Conservation (phyloP, 257 asterid genomes). For the Linderniella brevidens region DNA sequence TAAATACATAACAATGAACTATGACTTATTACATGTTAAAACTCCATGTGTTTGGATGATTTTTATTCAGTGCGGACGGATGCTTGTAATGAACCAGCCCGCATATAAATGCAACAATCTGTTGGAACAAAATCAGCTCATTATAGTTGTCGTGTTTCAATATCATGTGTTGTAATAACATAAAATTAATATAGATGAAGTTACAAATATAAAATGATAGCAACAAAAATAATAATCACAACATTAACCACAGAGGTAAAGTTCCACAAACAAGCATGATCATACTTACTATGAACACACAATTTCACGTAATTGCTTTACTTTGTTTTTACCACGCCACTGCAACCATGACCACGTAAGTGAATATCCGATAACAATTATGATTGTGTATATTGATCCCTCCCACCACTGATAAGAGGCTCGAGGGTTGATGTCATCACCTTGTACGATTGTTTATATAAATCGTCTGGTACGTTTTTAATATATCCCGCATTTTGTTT, state of each 20-base stretch:
- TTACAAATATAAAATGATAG: background rate
- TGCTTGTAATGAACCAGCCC: constrained; percentile 55
- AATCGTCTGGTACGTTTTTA: no score
- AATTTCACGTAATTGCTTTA: constrained; percentile 81
- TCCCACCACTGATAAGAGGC: constrained; percentile 99
- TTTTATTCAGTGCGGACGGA: no score
- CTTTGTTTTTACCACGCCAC: constrained; percentile 83
- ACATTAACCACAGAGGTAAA: constrained; percentile 70
- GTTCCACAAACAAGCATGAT: constrained; percentile 98
- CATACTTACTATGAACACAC: constrained; percentile 85
- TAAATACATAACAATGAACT: constrained; percentile 63
- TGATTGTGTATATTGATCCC: constrained; percentile 74
- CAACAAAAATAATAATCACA: constrained; percentile 33
- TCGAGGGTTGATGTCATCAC: constrained; percentile 81
- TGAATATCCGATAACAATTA: constrained; percentile 73
- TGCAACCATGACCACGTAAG: constrained; percentile 99
- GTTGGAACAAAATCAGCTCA: constrained; percentile 7
- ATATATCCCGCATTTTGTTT: no score
- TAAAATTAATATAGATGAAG: no score
- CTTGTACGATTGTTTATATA: no score
- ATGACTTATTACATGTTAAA: constrained; percentile 19
- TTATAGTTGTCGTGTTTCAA: no score
- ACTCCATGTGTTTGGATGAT: no score
- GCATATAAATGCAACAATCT: constrained; percentile 83
- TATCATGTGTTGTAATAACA: no score